A percentile compares a stretch with the other conserved stretches of the same genome.
phyloP scores from a whole-genome alignment of 1,284 basidiomycete genomes.

The Tilletia setariae region DNA sequence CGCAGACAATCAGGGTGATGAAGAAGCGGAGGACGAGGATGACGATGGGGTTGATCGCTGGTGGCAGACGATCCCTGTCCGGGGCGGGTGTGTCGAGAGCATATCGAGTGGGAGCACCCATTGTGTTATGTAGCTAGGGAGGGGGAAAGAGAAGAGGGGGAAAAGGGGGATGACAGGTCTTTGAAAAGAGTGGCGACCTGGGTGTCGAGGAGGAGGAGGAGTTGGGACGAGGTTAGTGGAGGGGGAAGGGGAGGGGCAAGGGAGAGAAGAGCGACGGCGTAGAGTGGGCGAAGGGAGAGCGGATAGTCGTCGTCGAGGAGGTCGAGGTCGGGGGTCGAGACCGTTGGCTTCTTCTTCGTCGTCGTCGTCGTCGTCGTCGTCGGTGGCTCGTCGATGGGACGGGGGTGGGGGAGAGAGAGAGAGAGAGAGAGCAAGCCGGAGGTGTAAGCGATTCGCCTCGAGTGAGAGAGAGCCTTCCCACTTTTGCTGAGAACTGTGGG shows the following conservation, averaged over 20 bases:
- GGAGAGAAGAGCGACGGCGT: not conserved
- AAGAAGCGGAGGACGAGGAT: constrained; percentile 47
- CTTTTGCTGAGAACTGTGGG: no score
- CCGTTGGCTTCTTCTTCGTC: no score
- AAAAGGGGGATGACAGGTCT: not conserved
- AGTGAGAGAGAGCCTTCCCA: not conserved
- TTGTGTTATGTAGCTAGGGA: constrained; percentile 16
- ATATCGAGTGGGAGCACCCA: constrained; percentile 46
- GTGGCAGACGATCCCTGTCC: constrained; percentile 24
- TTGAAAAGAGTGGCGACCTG: constrained; percentile 9
- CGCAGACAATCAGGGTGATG: constrained; percentile 46
- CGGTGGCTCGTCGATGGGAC: not conserved
- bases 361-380: not conserved
- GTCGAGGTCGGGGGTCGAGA: constrained; percentile 11
- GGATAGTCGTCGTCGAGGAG: constrained; percentile 9
- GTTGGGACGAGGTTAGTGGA: not conserved
- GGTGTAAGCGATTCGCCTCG: not conserved
- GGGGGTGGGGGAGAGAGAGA: not conserved
- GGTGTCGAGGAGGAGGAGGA: not conserved
- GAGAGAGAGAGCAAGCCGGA: not conserved
- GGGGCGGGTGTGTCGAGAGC: constrained; percentile 39
- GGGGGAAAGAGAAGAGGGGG: constrained; percentile 3
- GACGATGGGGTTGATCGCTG: constrained; percentile 44
- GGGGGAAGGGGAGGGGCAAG: not conserved
- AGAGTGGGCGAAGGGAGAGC: not conserved